A percentile compares a stretch with the other conserved stretches of the same genome.
These are phyloP conservation scores for Delonix regia DNA, from an alignment of 306 rosid species.

Conservation along the genomic window DNA sequence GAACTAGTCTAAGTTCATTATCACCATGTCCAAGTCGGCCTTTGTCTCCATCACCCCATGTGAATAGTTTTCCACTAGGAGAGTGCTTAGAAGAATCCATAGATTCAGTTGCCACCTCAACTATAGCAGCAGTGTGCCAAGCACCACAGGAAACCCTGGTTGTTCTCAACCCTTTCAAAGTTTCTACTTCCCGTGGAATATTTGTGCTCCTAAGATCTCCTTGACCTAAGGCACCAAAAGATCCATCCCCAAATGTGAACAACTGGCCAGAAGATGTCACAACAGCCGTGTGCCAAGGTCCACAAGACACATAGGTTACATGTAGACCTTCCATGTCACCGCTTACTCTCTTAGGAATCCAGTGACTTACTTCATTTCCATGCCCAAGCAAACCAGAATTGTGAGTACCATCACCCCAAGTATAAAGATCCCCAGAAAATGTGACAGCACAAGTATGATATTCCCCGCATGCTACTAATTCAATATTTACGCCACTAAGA, in stretches of 20 bases:
- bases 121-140: constrained; percentile 98
- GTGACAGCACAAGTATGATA: constrained; percentile 95
- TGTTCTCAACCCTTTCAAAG: constrained; percentile 73
- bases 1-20: constrained; percentile 67
- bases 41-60: constrained; percentile 99
- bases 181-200: constrained; percentile 83
- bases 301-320: constrained; percentile 82
- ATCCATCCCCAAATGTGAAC: constrained; percentile 98
- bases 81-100: constrained; percentile 54
- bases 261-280: constrained; percentile 86
- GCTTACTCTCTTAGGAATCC: constrained; percentile 85
- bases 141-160: constrained; percentile 88
- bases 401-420: constrained; percentile 92
- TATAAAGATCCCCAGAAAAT: constrained; percentile 86
- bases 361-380: constrained; percentile 81
- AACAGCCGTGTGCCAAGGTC: constrained; percentile 95
- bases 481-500: constrained; percentile 75
- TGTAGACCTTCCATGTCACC: constrained; percentile 77
- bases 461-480: constrained; percentile 92
- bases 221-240: constrained; percentile 96
- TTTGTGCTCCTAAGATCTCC: constrained; percentile 70
- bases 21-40: constrained; percentile 84
- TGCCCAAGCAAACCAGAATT: constrained; percentile 82
- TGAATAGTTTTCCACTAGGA: constrained; percentile 69
- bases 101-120: constrained; percentile 59